A percentile compares a stretch with the other conserved stretches of the same genome.
Conservation (phyloP, 202 grass and related monocot species). For the Panicum virgatum region DNA sequence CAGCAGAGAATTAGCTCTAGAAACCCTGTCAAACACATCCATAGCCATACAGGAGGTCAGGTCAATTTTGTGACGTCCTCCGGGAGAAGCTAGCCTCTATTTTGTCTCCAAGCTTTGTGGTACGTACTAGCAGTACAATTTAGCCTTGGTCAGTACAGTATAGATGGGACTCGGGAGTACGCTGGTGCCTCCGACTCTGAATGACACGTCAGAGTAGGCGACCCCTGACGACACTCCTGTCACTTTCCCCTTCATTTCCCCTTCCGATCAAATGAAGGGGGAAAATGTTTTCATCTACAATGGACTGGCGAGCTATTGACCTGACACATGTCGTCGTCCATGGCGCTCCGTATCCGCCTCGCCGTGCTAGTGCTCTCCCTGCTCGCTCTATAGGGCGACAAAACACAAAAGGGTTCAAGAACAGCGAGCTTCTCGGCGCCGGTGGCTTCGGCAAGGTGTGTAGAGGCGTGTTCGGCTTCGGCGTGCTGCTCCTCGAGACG, state of each 20-base stretch:
- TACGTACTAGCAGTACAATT: too few relatives aligned
- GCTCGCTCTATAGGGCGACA: conserved; percentile 33
- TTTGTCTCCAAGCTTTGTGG: not conserved
- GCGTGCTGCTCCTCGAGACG: too few relatives aligned
- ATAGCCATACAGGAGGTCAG: too few relatives aligned
- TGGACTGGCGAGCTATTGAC: too few relatives aligned
- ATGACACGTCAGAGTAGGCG: too few relatives aligned
- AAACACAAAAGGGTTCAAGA: conserved; percentile 61
- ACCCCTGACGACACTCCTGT: not conserved
- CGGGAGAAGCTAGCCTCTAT: not conserved
- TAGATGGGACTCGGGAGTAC: not conserved
- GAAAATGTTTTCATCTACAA: too few relatives aligned
- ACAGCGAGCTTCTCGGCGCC: conserved; percentile 43
- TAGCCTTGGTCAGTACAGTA: not conserved
- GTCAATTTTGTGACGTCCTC: not conserved
- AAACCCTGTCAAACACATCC: too few relatives aligned
- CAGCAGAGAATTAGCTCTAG: too few relatives aligned
- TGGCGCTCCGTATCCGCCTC: too few relatives aligned
- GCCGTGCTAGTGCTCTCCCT: too few relatives aligned
- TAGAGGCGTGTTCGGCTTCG: conserved; percentile 19
- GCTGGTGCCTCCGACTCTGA: not conserved
- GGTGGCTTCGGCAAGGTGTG: conserved; percentile 67
- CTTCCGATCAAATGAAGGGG: not conserved
- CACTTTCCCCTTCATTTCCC: too few relatives aligned
- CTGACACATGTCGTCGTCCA: too few relatives aligned